Base-by-base conservation (phyloP, 192 early-diverging fungal species). In the Mortierella alpina region DNA sequence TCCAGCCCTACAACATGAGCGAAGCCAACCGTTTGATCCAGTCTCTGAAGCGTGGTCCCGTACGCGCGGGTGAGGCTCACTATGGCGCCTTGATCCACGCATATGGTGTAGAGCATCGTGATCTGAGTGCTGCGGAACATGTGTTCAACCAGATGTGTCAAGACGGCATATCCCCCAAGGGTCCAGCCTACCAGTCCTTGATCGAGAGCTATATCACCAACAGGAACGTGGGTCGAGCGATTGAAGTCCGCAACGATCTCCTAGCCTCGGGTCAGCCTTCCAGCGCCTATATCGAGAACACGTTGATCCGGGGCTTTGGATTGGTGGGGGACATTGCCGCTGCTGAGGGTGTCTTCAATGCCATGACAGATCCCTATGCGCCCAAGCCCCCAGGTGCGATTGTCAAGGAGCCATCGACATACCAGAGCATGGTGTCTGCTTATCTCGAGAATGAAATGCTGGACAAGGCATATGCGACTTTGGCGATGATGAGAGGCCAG, bases 261-360 rank as follows among this genome's bases (percentile, higher is more conserved):
- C 40, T 84, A 45, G 44, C 57, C 1, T 62, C 63, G 2, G 82
- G 85, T 11, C 75, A 82, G 31, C 79, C 78, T 12, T 83, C 80
- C 12, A 87, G 82, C 20, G 72, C 89, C 1, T 87, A 88, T 63
- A 90, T 90, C 44, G 87, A 90, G 63, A 90, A 90, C 65, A 70
- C 86, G 5, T 72, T 90, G 72, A 90, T 90, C 56, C 84, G 85
- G 22, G 87, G 89, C 1, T 90, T 84, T 70, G 89, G 89, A 8
- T 63, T 77, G 46, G 70, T 72, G 7, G 67, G 82, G 1, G 58
- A 86, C 1, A 52, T 85, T 64, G 59, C 63, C 14, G 74, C 81
- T 6, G 87, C 89, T 10, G 80, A 85, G 45, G 45, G 42, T 3
- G 61, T 90, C 5, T 90, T 90, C 53, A 66, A 86, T 13, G 55